A percentile compares a stretch with the other conserved stretches of the same genome.
Conservation (phyloP, 805 yeast species). For the fission yeast (Schizosaccharomyces pombe) region DNA sequence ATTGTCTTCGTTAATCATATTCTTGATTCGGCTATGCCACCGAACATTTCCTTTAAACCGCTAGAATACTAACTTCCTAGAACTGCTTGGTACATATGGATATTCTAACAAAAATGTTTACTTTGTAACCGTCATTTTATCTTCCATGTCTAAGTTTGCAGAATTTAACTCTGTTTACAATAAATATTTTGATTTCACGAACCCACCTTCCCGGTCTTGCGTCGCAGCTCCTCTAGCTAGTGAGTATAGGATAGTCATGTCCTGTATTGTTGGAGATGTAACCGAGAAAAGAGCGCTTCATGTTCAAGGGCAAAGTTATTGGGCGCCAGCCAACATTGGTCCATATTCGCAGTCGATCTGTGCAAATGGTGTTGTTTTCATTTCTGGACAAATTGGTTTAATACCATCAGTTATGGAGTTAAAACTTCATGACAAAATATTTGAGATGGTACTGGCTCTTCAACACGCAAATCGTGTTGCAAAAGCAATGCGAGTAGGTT, state of each 20-base stretch:
- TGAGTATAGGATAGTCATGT: constrained; percentile 26
- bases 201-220: constrained; percentile 81
- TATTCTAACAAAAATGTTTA: constrained; percentile 11
- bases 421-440: constrained; percentile 11
- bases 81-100: background rate
- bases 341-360: constrained; percentile 81
- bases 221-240: constrained; percentile 33
- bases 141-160: constrained; percentile 41
- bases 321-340: constrained; percentile 98
- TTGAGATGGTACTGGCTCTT: constrained; percentile 32
- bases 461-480: constrained; percentile 54
- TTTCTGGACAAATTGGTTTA: constrained; percentile 85
- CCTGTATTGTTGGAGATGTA: constrained; percentile 24
- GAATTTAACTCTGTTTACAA: constrained; percentile 39
- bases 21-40: too few species aligned
- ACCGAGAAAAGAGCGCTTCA: constrained; percentile 44
- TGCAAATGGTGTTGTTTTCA: constrained; percentile 25
- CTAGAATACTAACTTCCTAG: background rate
- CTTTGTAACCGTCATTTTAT: constrained; percentile 34
- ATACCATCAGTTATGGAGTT: constrained; percentile 48
- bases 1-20: too few species aligned
- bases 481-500: constrained; percentile 24
- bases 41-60: background rate
- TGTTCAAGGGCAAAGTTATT: constrained; percentile 76
- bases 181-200: constrained; percentile 22